These are phyloP conservation scores for Thermomucor indicae-seudaticae DNA, from an alignment of 371 early-diverging fungal genomes.

Conservation along the genomic window DNA sequence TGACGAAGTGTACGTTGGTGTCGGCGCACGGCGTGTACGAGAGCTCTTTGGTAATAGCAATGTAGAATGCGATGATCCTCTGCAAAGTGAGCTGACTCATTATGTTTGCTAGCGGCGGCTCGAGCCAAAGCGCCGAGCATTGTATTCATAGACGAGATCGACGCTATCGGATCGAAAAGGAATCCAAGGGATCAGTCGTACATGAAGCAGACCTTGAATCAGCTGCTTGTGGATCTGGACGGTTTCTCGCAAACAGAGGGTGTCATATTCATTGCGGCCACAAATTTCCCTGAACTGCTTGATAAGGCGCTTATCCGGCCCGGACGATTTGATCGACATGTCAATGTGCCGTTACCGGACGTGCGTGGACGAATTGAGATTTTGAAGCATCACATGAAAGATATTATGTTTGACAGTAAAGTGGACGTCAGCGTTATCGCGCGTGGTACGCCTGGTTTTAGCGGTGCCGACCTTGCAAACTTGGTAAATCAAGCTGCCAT, in stretches of 20 bases:
- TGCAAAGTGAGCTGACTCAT: neutral
- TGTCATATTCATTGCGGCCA: conserved; percentile 97
- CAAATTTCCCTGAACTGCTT: conserved; percentile 97
- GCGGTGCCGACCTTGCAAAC: conserved; percentile 97
- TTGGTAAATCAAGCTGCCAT: conserved; percentile 96
- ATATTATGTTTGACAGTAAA: conserved; percentile 52
- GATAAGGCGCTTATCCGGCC: conserved; percentile 98
- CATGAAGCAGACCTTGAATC: conserved; percentile 96
- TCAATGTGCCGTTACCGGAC: conserved; percentile 96
- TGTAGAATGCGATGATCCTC: neutral
- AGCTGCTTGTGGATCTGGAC: conserved; percentile 94
- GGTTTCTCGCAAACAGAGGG: conserved; percentile 93
- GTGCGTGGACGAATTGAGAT: conserved; percentile 94
- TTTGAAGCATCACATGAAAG: conserved; percentile 85
- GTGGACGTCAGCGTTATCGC: conserved; percentile 86
- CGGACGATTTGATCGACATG: conserved; percentile 96
- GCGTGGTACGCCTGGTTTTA: conserved; percentile 96
- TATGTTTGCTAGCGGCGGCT: conserved; percentile 74
- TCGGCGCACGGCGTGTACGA: conserved; percentile 87
- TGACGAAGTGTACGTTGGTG: conserved; percentile 99
- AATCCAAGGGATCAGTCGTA: conserved; percentile 91
- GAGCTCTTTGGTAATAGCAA: conserved; percentile 61
- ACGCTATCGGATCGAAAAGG: conserved; percentile 97
- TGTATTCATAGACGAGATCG: conserved; percentile 99
- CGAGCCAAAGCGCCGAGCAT: conserved; percentile 95